Evolutionary conservation across 345 rosid genomes (phyloP).

Genomic region (Atalantia buxifolia): DNA sequence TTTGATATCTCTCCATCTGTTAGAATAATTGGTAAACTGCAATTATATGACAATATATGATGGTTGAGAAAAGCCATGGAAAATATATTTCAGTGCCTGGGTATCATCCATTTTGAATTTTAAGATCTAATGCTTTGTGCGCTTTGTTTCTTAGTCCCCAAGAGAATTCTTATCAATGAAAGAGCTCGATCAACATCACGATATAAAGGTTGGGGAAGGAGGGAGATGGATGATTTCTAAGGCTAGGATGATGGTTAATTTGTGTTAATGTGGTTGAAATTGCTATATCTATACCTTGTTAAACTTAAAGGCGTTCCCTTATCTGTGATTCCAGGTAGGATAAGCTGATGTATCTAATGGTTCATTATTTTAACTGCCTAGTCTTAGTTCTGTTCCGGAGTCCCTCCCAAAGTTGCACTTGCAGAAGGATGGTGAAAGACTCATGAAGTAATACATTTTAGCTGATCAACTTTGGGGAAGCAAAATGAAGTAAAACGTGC

Average conservation of each 20-base stretch:
- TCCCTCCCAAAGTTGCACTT: background rate
- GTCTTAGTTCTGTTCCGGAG: background rate
- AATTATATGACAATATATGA: background rate
- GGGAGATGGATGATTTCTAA: background rate
- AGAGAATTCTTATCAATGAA: background rate
- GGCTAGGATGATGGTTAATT: background rate
- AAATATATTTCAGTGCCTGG: background rate
- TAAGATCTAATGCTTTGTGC: background rate
- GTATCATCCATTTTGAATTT: background rate
- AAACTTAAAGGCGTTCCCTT: background rate
- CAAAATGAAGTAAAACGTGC: background rate
- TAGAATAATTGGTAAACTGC: background rate
- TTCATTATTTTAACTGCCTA: background rate
- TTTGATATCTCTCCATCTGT: background rate
- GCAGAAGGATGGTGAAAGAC: background rate
- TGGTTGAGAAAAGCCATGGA: background rate
- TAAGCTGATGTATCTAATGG: background rate
- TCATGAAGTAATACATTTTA: background rate
- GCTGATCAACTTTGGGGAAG: background rate
- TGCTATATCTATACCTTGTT: background rate
- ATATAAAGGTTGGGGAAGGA: background rate
- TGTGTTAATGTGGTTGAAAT: background rate
- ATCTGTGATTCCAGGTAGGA: background rate
- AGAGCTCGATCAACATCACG: background rate
- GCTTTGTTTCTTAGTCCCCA: background rate